Base-by-base conservation (phyloP, 2,329 filamentous ascomycete genomes). In the Cladosporium sp. region DNA sequence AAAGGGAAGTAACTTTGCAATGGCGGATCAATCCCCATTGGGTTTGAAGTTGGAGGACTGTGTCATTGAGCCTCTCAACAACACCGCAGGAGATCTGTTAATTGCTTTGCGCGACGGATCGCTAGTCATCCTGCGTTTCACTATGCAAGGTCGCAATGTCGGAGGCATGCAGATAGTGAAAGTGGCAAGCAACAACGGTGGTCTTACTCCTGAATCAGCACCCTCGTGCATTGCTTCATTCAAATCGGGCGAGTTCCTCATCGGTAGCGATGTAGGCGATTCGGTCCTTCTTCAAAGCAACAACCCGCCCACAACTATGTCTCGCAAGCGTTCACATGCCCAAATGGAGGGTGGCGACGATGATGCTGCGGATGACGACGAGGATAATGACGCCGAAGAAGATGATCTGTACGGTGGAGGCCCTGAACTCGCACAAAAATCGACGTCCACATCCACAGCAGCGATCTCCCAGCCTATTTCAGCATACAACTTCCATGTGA, bases 101-200 rank as follows among this genome's bases (percentile, higher is more conserved):
- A 82, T 99, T 37, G 85, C 95, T 7, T 83, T 96, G 29, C 87
- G 87, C 65, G 88, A 90, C 71, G 95, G 95, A 0, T 85, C 86
- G 23, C 82, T 97, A 57, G 88, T 88, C 11, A 84, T 95, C 26
- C 78, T 98, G 14, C 89, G 86, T 18, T 97, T 99, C 80, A 89
- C 88, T 64, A 86, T 97, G 67, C 93, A 97, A 75, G 95, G 96
- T 18, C 87, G 95, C 64, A 96, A 91, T 2, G 92, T 99, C 1
- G 96, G 93, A 29, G 93, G 92, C 1, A 83, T 99, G 67, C 87
- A 85, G n/a, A 80, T 99, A 62, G 88, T 86, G 68, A 78, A 86
- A 46, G 82, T 97, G 5, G 75, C 85, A 5, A 72, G 80, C 46
- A 87, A 91, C 63, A 82, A 85, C 28, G 90, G 91, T 11, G 89